These are phyloP conservation scores for Magnusiomyces starmeri DNA, from an alignment of 1,139 yeast genomes.

Conservation along the genomic window DNA sequence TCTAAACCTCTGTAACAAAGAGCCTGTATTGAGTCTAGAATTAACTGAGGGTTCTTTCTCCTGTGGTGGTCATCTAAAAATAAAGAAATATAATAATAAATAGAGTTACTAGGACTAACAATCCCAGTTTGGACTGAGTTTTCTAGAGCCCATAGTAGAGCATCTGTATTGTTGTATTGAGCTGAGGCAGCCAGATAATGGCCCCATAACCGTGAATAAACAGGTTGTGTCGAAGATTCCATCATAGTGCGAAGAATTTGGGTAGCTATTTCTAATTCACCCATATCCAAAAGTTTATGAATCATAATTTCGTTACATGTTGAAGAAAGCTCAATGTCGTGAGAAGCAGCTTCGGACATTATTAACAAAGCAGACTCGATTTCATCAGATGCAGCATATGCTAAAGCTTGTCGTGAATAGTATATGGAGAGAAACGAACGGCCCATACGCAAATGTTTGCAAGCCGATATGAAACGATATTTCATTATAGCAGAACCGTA, in stretches of 20 bases:
- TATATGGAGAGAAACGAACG: background rate
- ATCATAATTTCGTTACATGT: conserved; percentile 27
- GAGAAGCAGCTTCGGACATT: background rate
- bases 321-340: background rate
- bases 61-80: conserved; percentile 23
- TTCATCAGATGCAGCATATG: background rate
- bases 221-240: conserved; percentile 8
- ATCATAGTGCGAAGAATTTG: conserved; percentile 25
- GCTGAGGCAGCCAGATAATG: conserved; percentile 27
- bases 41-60: conserved; percentile 5
- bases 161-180: conserved; percentile 22
- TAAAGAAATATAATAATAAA: conserved; percentile 26
- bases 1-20: conserved; percentile 9
- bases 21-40: conserved; percentile 4
- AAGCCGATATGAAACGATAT: background rate
- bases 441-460: background rate
- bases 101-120: conserved; percentile 29
- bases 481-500: background rate
- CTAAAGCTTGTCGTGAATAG: background rate
- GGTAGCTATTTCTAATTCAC: conserved; percentile 29
- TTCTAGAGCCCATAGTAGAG: conserved; percentile 28
- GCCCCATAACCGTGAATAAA: conserved; percentile 34
- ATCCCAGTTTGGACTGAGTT: conserved; percentile 30
- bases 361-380: conserved; percentile 1
- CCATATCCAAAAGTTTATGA: conserved; percentile 22